These are phyloP conservation scores for Alternaria sp. DNA, from an alignment of 2,329 filamentous ascomycete genomes.

Conservation along the genomic window DNA sequence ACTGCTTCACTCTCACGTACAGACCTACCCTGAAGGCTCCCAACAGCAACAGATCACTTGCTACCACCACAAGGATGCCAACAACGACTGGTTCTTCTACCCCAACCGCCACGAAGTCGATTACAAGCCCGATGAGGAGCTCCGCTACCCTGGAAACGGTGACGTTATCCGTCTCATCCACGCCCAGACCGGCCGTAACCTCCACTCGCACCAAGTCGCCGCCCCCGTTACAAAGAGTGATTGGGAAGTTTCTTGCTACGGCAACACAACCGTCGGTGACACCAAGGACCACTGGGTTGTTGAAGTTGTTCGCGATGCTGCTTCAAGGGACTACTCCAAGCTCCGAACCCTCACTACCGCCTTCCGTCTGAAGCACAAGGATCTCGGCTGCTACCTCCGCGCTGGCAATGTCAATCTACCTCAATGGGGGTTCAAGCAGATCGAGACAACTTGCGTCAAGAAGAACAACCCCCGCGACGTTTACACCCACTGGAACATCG, in stretches of 20 bases:
- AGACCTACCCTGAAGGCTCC: conserved; percentile 94
- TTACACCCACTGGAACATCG: conserved; percentile 99
- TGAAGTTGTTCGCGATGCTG: conserved; percentile 88
- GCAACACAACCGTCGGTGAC: conserved; percentile 92
- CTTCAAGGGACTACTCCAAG: conserved; percentile 81
- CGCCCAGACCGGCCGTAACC: conserved; percentile 92
- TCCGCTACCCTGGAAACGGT: conserved; percentile 77
- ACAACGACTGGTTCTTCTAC: conserved; percentile 99
- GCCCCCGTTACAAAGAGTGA: conserved; percentile 90
- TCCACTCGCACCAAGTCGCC: conserved; percentile 90
- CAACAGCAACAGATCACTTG: conserved; percentile 96
- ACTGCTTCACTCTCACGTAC: conserved; percentile 92
- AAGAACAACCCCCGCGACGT: conserved; percentile 89
- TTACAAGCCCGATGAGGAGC: conserved; percentile 72
- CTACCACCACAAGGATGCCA: conserved; percentile 99
- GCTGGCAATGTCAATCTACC: conserved; percentile 96
- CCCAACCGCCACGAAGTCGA: conserved; percentile 81
- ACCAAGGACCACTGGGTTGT: conserved; percentile 98
- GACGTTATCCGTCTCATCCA: conserved; percentile 86
- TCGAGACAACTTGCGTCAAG: conserved; percentile 94
- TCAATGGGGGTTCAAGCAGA: conserved; percentile 99
- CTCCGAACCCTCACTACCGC: conserved; percentile 91
- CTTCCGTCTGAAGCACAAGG: conserved; percentile 84
- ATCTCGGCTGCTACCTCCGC: conserved; percentile 89
- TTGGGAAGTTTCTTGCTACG: conserved; percentile 93